Conservation (phyloP, 371 early-diverging fungal species). For the Mortierella polycephala region DNA sequence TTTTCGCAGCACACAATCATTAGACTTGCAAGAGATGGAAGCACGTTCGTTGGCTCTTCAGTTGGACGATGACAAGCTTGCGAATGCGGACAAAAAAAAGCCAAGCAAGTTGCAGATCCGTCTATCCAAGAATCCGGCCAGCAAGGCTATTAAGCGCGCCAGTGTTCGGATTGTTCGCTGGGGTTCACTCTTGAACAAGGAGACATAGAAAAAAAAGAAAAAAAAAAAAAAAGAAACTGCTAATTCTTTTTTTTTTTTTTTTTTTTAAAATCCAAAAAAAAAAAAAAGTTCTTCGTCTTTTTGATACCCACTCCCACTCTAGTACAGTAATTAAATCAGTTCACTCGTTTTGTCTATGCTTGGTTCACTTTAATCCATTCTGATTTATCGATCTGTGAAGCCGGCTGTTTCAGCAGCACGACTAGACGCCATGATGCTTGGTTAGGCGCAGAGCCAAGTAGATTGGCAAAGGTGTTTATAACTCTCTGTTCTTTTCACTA, state of each 20-base stretch:
- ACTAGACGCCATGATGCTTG: not conserved
- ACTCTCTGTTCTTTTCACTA: not conserved
- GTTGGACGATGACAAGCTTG: not conserved
- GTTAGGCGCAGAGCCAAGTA: not conserved
- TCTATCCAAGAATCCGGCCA: constrained; percentile 35
- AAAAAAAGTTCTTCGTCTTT: not conserved
- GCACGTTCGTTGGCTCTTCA: constrained; percentile 5
- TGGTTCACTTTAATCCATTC: no score
- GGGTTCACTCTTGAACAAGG: constrained; percentile 30
- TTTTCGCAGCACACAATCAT: constrained; percentile 21
- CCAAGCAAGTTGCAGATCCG: constrained; percentile 23
- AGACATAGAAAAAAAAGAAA: constrained; percentile 9
- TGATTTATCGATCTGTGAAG: no score
- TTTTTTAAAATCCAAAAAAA: no score
- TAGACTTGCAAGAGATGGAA: constrained; percentile 20
- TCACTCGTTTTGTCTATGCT: not conserved
- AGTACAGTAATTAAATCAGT: no score
- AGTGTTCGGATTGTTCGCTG: constrained; percentile 38
- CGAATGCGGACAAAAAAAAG: constrained; percentile 20
- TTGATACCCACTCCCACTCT: not conserved
- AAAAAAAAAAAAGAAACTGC: not conserved
- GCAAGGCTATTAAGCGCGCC: constrained; percentile 46
- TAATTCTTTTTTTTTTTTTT: not conserved
- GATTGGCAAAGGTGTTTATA: not conserved
- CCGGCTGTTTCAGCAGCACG: no score